A percentile compares a stretch with the other conserved stretches of the same genome.
These are phyloP conservation scores for Lasiodiplodia hormozganensis DNA, from an alignment of 2,329 filamentous ascomycete species.

Conservation along the genomic window DNA sequence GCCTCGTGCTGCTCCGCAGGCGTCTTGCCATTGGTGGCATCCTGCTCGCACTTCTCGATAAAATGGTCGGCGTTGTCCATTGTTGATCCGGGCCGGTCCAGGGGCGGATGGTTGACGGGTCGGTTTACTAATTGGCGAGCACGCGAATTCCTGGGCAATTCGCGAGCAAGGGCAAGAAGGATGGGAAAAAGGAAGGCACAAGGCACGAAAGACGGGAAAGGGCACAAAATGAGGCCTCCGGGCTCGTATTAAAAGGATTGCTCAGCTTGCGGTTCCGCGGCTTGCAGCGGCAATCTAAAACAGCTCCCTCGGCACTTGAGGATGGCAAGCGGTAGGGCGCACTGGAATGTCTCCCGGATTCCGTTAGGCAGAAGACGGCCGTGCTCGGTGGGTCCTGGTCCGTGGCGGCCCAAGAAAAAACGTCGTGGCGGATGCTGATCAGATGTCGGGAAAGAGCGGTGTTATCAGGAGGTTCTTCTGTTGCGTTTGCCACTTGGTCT, in stretches of 20 bases:
- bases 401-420: slow-evolving; percentile 4
- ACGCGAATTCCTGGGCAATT: not conserved
- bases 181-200: not conserved
- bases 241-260: slow-evolving; percentile 21
- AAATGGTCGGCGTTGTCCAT: slow-evolving; percentile 64
- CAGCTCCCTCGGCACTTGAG: slow-evolving; percentile 16
- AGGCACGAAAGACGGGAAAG: not conserved
- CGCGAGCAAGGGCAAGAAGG: not conserved
- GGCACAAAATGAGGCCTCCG: not conserved
- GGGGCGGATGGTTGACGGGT: slow-evolving; percentile 2
- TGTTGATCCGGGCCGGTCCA: slow-evolving; percentile 3
- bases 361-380: slow-evolving; percentile 13
- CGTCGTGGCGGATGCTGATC: slow-evolving; percentile 11
- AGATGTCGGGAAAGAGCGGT: slow-evolving; percentile 18
- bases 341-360: not conserved
- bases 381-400: slow-evolving; percentile 20
- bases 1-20: slow-evolving; percentile 50
- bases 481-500: not conserved
- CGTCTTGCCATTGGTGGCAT: slow-evolving; percentile 59
- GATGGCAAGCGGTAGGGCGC: slow-evolving; percentile 17
- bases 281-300: slow-evolving; percentile 10
- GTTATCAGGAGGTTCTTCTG: slow-evolving; percentile 19
- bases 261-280: not conserved
- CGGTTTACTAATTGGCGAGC: not conserved
- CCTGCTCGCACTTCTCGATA: slow-evolving; percentile 61